Evolutionary conservation across 345 rosid genomes (phyloP).

Genomic region (Hibiscus syriacus): DNA sequence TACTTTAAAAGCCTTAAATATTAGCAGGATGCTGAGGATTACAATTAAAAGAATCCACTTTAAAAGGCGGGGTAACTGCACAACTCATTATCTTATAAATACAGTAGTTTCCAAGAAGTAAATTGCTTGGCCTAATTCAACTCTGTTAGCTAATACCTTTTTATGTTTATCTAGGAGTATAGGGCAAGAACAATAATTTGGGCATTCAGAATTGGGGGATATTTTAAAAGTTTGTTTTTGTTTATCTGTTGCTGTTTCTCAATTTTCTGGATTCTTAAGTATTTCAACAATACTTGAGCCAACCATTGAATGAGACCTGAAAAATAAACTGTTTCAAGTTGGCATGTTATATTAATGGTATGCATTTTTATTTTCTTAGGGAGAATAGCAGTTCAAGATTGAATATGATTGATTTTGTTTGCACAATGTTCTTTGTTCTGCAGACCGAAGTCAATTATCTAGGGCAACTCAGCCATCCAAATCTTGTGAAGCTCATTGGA

Average conservation of each 20-base stretch:
- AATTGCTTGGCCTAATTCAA: not conserved
- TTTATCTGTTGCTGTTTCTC: no score
- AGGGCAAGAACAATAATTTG: not conserved
- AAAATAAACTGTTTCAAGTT: not conserved
- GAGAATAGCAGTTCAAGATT: not conserved
- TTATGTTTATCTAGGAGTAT: no score
- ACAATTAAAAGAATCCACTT: not conserved
- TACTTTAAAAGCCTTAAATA: not conserved
- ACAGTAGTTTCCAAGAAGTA: not conserved
- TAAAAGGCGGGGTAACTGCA: not conserved
- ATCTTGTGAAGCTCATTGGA: conserved; percentile 97
- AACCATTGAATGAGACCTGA: not conserved
- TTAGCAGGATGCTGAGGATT: not conserved
- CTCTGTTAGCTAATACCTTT: no score
- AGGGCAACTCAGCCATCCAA: conserved; percentile 85
- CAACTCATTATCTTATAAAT: not conserved
- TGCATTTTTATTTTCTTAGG: not conserved
- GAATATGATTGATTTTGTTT: not conserved
- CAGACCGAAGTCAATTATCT: conserved; percentile 95
- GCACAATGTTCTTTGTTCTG: conserved; percentile 15
- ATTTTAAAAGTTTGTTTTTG: not conserved
- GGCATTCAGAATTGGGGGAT: not conserved
- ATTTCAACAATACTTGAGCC: not conserved
- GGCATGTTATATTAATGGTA: not conserved
- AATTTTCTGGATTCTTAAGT: no score